A percentile compares a stretch with the other conserved stretches of the same genome.
phyloP scores from a whole-genome alignment of 2,329 filamentous ascomycete genomes.

The Allantophomopsis lycopodina region DNA sequence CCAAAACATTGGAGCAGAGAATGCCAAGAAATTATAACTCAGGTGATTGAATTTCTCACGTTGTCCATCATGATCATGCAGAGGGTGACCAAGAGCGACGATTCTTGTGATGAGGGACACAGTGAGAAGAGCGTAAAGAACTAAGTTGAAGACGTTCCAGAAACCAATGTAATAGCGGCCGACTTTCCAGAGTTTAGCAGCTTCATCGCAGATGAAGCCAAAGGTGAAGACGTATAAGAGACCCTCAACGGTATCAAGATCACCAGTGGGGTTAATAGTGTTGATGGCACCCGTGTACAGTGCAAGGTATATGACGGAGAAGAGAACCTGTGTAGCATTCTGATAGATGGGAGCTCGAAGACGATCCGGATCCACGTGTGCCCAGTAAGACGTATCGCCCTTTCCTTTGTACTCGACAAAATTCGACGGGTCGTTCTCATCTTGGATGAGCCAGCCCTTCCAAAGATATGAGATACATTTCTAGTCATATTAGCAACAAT shows the following conservation, averaged over 20 bases:
- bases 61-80: conserved; percentile 27
- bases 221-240: conserved; percentile 83
- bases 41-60: conserved; percentile 60
- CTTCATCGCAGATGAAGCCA: conserved; percentile 81
- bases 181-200: conserved; percentile 85
- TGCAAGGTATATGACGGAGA: conserved; percentile 70
- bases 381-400: conserved; percentile 62
- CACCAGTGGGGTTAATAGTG: conserved; percentile 74
- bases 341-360: conserved; percentile 91
- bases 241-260: conserved; percentile 72
- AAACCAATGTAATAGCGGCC: conserved; percentile 85
- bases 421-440: conserved; percentile 76
- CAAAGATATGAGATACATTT: conserved; percentile 90
- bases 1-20: conserved; percentile 95
- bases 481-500: conserved; percentile 2
- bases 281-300: conserved; percentile 90
- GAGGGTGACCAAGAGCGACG: conserved; percentile 55
- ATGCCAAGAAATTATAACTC: conserved; percentile 89
- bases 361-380: conserved; percentile 83
- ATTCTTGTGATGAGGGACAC: conserved; percentile 70
- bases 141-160: conserved; percentile 90
- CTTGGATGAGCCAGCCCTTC: conserved; percentile 94
- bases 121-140: conserved; percentile 66
- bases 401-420: conserved; percentile 83
- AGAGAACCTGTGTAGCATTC: conserved; percentile 74